Conservation (phyloP, 495 filamentous ascomycete genomes). For the Penicillium pulvis region DNA sequence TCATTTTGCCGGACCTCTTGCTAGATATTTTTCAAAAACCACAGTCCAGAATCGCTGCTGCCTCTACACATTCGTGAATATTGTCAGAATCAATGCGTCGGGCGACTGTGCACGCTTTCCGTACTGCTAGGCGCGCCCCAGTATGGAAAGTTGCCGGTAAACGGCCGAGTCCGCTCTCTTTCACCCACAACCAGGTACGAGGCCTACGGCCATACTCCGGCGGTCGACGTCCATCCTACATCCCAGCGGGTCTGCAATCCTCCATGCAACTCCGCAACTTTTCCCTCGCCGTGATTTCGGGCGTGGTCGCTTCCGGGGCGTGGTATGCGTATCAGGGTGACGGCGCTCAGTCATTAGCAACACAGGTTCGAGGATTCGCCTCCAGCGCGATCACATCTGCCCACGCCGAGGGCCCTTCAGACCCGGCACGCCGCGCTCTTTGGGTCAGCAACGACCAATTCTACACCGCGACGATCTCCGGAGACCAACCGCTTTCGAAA, state of each 20-base stretch:
- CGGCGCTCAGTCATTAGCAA: constrained; percentile 27
- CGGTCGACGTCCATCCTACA: constrained; percentile 38
- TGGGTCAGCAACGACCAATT: constrained; percentile 83
- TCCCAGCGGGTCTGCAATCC: constrained; percentile 45
- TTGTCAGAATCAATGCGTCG: constrained; percentile 58
- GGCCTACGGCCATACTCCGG: constrained; percentile 45
- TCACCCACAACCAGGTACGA: constrained; percentile 49
- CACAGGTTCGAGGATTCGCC: constrained; percentile 33
- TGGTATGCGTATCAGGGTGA: constrained; percentile 63
- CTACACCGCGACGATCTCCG: constrained; percentile 77
- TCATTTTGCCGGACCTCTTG: constrained; percentile 1
- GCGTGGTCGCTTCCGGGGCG: constrained; percentile 63
- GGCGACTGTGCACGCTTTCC: constrained; percentile 61
- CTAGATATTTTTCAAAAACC: not conserved
- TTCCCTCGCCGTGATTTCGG: constrained; percentile 61
- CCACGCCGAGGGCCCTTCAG: constrained; percentile 34
- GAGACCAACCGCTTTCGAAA: constrained; percentile 82
- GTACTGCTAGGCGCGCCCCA: constrained; percentile 59
- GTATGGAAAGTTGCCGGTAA: constrained; percentile 55
- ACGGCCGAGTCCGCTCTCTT: constrained; percentile 43
- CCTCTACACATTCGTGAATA: not conserved
- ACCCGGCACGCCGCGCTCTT: constrained; percentile 48
- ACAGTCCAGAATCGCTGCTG: constrained; percentile 16
- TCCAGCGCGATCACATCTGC: constrained; percentile 31
- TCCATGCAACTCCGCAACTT: constrained; percentile 69